Evolutionary conservation across 768 basidiomycete genomes (phyloP), one percentile per base, ranked within the genome.

Genomic region (Suillus paluster): DNA sequence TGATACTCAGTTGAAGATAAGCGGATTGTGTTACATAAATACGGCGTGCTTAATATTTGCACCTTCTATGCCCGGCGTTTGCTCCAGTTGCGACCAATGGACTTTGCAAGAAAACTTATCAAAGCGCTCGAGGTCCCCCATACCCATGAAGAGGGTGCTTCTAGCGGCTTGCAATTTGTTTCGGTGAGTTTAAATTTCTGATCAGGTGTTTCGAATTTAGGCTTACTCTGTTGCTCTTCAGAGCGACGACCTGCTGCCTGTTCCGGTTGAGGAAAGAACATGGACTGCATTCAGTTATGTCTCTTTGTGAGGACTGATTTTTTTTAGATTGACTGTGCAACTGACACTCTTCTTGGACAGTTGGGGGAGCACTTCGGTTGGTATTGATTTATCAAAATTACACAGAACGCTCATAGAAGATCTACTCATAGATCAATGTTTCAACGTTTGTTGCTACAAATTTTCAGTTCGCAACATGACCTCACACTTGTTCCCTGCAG

Each of bases 311-410:
- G 81, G 52, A 44, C 38, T 34, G 17, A 36, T 5, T 38, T 10
- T 55, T 30, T 12, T 27, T 41, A 30, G 21, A 27, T 55, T 39
- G 25, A 27, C 6, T 11, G 38, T 11, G 19, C 25, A 8, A 19
- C 17, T 55, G 38, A 55, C 23, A 27, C 10, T 27, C 38, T 39
- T 27, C 11, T 50, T 11, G 23, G 1, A 36, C 38, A 55, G 54
- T 25, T 90, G 89, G 89, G 81, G 90, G 39, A 87, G 87, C n/a
- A 88, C 90, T 71, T 83, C 81, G 59, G 90, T 55, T 25, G 41
- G 53, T 48, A 57, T 57, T 33, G n/a, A 33, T 52, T 60, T 21
- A 49, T 39, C 33, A 45, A 25, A 38, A 49, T 36, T 45, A 55
- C 14, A 25, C 11, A 25, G 6, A 25, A 27, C 3, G 6, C 25